A percentile compares a stretch with the other conserved stretches of the same genome.
Evolutionary conservation across 2,329 filamentous ascomycete species (phyloP).

Genomic region (Saccharata proteae): DNA sequence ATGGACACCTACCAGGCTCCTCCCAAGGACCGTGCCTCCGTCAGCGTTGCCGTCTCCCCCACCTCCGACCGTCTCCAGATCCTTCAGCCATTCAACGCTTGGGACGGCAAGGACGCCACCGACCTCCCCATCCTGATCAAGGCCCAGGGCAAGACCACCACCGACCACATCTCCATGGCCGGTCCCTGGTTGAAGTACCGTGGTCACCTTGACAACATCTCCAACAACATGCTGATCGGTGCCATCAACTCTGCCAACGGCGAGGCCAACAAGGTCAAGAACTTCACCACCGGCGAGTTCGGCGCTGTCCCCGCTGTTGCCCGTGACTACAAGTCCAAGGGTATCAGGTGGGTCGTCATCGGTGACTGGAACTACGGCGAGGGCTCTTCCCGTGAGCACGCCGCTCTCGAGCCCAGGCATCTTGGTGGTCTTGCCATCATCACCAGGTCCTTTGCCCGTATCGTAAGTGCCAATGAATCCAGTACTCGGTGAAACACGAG

Average conservation of each 20-base stretch:
- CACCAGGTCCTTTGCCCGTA: constrained; percentile 90
- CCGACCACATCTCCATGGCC: constrained; percentile 95
- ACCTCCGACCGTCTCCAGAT: constrained; percentile 89
- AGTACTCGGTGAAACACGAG: constrained; percentile 7
- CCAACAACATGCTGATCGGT: constrained; percentile 99
- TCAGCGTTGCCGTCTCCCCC: constrained; percentile 74
- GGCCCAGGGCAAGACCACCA: constrained; percentile 90
- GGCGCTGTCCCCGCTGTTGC: constrained; percentile 86
- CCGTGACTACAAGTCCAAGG: constrained; percentile 96
- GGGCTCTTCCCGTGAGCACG: constrained; percentile 94
- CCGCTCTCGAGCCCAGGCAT: constrained; percentile 93
- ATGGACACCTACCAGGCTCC: constrained; percentile 93
- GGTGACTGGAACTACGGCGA: constrained; percentile 99
- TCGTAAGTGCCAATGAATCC: constrained; percentile 36
- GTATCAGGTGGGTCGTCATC: constrained; percentile 91
- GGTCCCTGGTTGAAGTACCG: constrained; percentile 98
- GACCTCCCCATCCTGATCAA: constrained; percentile 93
- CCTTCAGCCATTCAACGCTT: constrained; percentile 70
- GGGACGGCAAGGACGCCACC: constrained; percentile 82
- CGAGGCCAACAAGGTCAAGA: constrained; percentile 96
- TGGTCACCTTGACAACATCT: constrained; percentile 98
- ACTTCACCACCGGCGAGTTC: constrained; percentile 71
- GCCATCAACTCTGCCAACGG: constrained; percentile 92
- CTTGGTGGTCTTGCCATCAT: constrained; percentile 96
- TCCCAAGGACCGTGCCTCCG: constrained; percentile 60